Evolutionary conservation across 1,139 yeast species (phyloP), one percentile per base, ranked within the genome.

Genomic region (Nadsonia starkeyi-henricii): DNA sequence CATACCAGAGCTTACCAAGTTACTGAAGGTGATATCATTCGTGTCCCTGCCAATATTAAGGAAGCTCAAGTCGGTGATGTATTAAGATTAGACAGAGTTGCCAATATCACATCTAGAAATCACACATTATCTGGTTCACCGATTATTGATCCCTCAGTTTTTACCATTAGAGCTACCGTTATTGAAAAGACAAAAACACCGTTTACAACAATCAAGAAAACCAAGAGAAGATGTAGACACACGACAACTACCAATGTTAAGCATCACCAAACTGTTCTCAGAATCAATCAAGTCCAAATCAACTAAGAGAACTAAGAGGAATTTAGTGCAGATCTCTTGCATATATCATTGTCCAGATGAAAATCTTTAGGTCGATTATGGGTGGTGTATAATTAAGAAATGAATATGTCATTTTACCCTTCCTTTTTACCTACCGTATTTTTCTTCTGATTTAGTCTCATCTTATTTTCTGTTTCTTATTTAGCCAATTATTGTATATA

Each of bases 1-100:
- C 93, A 88, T 68, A 79, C 82, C 63, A 79, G 88, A 65, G 86
- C 94, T 45, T 89, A 85, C 60, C 70, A 91, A 53, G 94, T 93
- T 20, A 88, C 98, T 20, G 78, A 81, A 56, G 98, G 98, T 20
- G 99, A 93, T 64, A 75, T 73, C 55, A 77, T 91, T 47, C 74
- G 79, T 44, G 67, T 91, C 41, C 96, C 96, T 1, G 88, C 77
- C 64, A 76, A 78, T 55, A 64, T 91, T 70, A 81, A 79, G 58
- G 75, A 77, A 49, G 93, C 82, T 9, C 72, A 79, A 52, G 81
- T 89, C 4, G 98, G 98, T 18, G 96, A 88, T 62, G 72, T 72
- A 39, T 71, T 93, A 51, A 68, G 72, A 45, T 74, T 93, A 61
- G 77, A 77, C 55, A 81, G 86, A 57, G 89, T 89, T 41, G 77